Evolutionary conservation across 2,329 filamentous ascomycete genomes (phyloP), one percentile per base, ranked within the genome.

Genomic region (Calcarisporium arbuscula): DNA sequence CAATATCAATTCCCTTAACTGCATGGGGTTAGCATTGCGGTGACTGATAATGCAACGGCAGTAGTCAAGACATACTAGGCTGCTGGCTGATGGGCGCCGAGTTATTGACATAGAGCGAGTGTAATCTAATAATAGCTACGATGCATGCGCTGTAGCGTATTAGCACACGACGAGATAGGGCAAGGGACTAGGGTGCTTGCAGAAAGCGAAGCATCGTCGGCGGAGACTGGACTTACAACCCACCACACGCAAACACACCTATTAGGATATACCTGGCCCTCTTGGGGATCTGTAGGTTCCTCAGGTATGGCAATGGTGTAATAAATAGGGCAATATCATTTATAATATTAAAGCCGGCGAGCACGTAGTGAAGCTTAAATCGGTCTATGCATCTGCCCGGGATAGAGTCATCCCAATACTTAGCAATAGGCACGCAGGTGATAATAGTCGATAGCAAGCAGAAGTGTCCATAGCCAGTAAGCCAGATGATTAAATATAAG

Each of bases 221-320:
- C n/a, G n/a, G n/a, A n/a, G n/a, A n/a, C n/a, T n/a, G n/a, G 8
- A 50, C 56, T 45, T 42, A 61, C 58, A 57, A 65, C 43, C 35
- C 48, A 31, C 46, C 65, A 42, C 57, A 48, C 17, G 56, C 61
- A 54, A 60, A 60, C 20, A 54, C 60, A 35, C 35, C 52, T 44
- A 53, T 60, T 44, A 72, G 48, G 1, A 64, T 62, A 19, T 64
- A 40, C 23, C 65, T 65, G 27, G 65, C 62, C 10, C 53, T 54
- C 34, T 53, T 50, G 0, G 57, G 51, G 8, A 66, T 56, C 25
- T 61, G 48, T n/a, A 66, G 49, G n/a, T 49, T 49, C 4, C 54
- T 47, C 8, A 58, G 46, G 30, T 56, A 48, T 6, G 56, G 56
- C 18, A 56, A 31, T 0, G 56, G 56, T 9, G 54, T 32, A 7